Base-by-base conservation (phyloP, 1,139 yeast genomes). In the Hemisphaericaspora lyxosophila region DNA sequence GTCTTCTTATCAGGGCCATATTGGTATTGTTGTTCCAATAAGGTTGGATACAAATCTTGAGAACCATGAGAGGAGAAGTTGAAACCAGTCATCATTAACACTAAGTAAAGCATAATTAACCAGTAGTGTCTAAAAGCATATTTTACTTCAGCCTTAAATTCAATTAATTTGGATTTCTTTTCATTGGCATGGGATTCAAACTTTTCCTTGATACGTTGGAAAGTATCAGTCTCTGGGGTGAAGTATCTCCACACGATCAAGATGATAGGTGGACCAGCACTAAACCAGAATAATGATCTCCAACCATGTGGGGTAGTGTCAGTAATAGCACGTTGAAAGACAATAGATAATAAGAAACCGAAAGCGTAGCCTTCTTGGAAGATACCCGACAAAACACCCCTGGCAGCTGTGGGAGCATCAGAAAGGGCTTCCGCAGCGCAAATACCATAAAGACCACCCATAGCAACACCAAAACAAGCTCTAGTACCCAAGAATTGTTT, bases 301-400 rank as follows among this genome's bases (percentile, higher is more conserved):
- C 75, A 69, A 2, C 59, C 60, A 29, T 60, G 54, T 7, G 32
- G 33, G 7, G 67, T 57, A 33, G 57, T 64, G 39, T 63, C 62
- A 20, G 58, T 60, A 36, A 68, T 51, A 17, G 72, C 73, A 46
- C 74, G 55, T 46, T 62, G 66, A 53, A 68, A 69, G 11, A 67
- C 45, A 19, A 67, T 72, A 2, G 66, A 73, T 33, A 69, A 53
- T 26, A 69, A 59, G 42, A 64, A 67, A 13, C 75, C 75, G 24
- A 67, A 57, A 3, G 72, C 72, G 43, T 67, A 69, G 39, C 73
- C 74, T 49, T 67, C 63, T 50, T 67, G 73, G 51, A 64, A 67
- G 26, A 67, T 50, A 36, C 73, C 73, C 31, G 67, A 60, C 39
- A 68, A 43, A 13, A 66, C 56, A 39, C 73, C 73, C 49, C 68